Percentiles rank a stretch among this genome's conserved stretches.
Evolutionary conservation across 78 protist genomes (phyloP).

Genomic region (Dictyostelium citrinum): DNA sequence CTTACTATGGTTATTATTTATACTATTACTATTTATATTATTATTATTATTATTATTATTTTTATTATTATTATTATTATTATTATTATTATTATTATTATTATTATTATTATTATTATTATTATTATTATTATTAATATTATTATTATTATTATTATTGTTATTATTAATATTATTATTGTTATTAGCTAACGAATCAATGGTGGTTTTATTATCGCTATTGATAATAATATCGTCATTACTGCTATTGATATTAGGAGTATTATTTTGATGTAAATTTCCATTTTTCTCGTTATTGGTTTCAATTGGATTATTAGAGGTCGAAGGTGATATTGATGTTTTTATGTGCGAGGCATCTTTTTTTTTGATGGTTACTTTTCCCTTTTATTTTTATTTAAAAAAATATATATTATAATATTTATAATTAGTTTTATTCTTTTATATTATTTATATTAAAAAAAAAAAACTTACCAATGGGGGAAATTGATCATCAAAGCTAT

Average conservation of each 20-base stretch:
- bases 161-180: neutral
- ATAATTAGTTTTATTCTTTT: too few relatives aligned
- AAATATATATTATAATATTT: neutral
- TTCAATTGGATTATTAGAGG: neutral
- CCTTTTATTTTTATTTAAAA: neutral
- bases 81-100: too few relatives aligned
- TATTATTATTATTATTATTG: neutral
- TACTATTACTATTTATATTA: neutral
- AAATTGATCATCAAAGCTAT: slow-evolving; percentile 1
- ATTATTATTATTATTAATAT: too few relatives aligned
- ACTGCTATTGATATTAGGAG: neutral
- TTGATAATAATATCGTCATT: neutral
- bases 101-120: too few relatives aligned
- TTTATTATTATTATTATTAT: neutral
- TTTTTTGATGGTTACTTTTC: slow-evolving; percentile 2
- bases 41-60: neutral
- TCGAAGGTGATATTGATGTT: neutral
- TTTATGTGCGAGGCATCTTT: neutral
- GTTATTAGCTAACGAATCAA: neutral
- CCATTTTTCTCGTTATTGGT: neutral
- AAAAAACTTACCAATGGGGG: slow-evolving; percentile 9
- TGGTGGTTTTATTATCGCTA: neutral
- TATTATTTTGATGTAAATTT: neutral
- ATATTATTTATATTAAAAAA: neutral
- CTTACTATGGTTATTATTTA: neutral